A percentile compares a stretch with the other conserved stretches of the same genome.
These are phyloP conservation scores for Bothriochloa decipiens DNA, from an alignment of 176 grass and related monocot genomes.

Conservation along the genomic window DNA sequence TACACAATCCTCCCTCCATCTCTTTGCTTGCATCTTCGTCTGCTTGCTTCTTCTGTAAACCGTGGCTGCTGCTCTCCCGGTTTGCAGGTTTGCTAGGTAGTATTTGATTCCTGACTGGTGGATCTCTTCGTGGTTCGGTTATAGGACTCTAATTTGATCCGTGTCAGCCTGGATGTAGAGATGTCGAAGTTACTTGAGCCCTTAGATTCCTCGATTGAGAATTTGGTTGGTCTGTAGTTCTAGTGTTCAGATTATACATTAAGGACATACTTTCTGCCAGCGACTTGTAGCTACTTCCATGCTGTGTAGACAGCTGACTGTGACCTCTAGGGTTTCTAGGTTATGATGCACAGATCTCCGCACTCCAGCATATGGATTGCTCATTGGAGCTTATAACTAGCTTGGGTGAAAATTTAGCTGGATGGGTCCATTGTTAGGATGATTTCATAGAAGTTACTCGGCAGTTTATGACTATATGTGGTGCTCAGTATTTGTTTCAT, in stretches of 20 bases:
- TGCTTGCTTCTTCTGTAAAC: background rate
- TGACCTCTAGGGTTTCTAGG: slow-evolving; percentile 33
- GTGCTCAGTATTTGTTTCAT: slow-evolving; percentile 21
- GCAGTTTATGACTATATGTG: slow-evolving; percentile 6
- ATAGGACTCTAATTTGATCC: slow-evolving; percentile 12
- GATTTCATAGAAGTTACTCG: slow-evolving; percentile 18
- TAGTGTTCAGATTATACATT: background rate
- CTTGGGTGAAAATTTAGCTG: slow-evolving; percentile 13
- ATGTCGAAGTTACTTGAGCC: background rate
- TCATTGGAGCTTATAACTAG: background rate
- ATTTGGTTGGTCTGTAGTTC: slow-evolving; percentile 24
- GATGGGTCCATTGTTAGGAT: background rate
- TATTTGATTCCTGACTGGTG: slow-evolving; percentile 9
- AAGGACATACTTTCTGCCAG: background rate
- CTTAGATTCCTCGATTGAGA: slow-evolving; percentile 10
- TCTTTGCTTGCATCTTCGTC: slow-evolving; percentile 5
- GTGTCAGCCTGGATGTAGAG: slow-evolving; percentile 23
- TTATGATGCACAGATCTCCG: slow-evolving; percentile 4
- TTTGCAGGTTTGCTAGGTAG: slow-evolving; percentile 10
- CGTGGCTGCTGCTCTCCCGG: background rate
- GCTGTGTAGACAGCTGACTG: background rate
- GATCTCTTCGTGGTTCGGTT: slow-evolving; percentile 41
- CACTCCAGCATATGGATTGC: background rate
- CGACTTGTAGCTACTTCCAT: background rate
- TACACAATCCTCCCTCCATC: background rate